A percentile compares a stretch with the other conserved stretches of the same genome.
These are phyloP conservation scores for Coemansia sp. DNA, from an alignment of 371 early-diverging fungal species.

Conservation along the genomic window DNA sequence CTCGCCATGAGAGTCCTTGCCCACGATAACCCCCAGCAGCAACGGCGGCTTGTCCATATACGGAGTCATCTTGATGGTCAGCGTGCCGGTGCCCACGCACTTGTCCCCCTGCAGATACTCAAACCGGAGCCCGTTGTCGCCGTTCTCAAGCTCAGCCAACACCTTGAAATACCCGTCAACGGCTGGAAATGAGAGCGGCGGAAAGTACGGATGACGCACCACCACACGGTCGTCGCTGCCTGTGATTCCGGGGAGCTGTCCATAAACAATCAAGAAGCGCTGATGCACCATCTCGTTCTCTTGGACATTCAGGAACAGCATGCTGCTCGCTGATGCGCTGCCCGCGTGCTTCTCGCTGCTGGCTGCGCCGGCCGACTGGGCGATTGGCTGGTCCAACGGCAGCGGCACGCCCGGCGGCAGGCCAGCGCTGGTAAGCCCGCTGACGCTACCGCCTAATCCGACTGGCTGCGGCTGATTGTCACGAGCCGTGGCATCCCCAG, in stretches of 20 bases:
- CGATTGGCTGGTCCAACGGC: conserved; percentile 35
- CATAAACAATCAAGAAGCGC: conserved; percentile 60
- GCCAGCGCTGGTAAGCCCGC: neutral
- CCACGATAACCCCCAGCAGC: conserved; percentile 59
- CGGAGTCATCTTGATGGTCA: conserved; percentile 57
- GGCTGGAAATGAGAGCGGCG: conserved; percentile 57
- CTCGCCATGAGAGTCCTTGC: conserved; percentile 56
- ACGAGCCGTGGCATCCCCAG: neutral
- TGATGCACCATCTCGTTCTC: conserved; percentile 61
- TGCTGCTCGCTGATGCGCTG: conserved; percentile 8
- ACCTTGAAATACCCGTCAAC: conserved; percentile 63
- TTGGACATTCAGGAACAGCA: conserved; percentile 52
- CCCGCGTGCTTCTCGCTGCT: conserved; percentile 11
- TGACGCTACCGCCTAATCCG: neutral
- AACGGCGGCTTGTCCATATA: conserved; percentile 60
- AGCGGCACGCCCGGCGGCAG: conserved; percentile 31
- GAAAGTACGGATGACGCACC: conserved; percentile 56
- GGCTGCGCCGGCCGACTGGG: conserved; percentile 13
- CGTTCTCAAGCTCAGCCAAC: conserved; percentile 61
- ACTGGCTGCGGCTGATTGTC: neutral
- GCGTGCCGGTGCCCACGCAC: conserved; percentile 19
- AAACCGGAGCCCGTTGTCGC: conserved; percentile 57
- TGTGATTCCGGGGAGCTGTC: conserved; percentile 50
- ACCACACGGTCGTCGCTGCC: conserved; percentile 51
- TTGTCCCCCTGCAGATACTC: conserved; percentile 36